phyloP scores from a whole-genome alignment of 495 filamentous ascomycete species.

The Astrocystis sublimbata region DNA sequence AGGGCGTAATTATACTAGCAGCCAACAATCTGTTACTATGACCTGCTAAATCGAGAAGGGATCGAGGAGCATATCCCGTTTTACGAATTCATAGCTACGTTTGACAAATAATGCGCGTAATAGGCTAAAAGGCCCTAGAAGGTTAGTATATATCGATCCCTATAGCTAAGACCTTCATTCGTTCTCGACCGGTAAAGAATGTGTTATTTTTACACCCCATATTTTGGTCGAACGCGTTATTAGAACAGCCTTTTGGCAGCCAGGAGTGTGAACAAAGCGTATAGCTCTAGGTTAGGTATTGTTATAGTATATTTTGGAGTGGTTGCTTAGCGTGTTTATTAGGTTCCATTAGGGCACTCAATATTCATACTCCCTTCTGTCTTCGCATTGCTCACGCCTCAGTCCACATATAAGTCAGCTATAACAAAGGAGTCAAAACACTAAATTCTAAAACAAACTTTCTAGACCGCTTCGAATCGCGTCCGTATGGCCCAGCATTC shows the following conservation, averaged over 20 bases:
- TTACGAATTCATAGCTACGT: too few relatives aligned
- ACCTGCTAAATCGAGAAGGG: too few relatives aligned
- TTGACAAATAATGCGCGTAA: not conserved
- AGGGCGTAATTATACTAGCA: too few relatives aligned
- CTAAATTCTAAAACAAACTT: not conserved
- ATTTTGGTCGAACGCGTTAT: not conserved
- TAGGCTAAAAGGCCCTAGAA: not conserved
- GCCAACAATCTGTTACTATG: too few relatives aligned
- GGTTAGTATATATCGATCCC: not conserved
- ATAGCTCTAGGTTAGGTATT: not conserved
- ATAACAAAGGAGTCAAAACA: not conserved
- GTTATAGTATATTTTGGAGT: not conserved
- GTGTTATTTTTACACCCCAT: not conserved
- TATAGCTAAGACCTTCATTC: not conserved
- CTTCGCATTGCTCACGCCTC: not conserved
- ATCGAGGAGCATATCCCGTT: too few relatives aligned
- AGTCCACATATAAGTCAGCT: not conserved
- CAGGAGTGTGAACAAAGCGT: too few relatives aligned
- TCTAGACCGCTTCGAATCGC: not conserved
- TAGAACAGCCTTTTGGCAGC: not conserved
- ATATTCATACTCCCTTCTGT: not conserved
- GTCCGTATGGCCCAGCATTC: not conserved
- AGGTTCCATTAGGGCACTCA: not conserved
- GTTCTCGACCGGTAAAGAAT: not conserved
- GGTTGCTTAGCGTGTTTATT: not conserved